Conservation (phyloP, 148 eudicot genomes). For the Rhododendron williamsianum region DNA sequence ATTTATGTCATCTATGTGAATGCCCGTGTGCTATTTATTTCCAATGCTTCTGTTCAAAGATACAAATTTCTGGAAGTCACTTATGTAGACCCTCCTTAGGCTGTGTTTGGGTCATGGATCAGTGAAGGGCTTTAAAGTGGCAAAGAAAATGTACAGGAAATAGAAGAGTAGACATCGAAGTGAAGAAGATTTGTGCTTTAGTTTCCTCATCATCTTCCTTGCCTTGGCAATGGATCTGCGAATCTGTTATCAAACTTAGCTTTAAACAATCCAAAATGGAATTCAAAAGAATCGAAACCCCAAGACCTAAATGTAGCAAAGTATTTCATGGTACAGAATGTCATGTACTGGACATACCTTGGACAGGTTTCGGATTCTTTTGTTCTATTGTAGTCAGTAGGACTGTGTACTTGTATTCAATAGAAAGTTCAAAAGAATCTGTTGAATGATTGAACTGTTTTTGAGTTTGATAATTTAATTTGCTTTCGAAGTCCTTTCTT, state of each 20-base stretch:
- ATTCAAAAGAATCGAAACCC: not conserved
- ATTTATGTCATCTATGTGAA: not conserved
- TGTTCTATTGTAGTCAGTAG: not conserved
- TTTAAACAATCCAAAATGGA: not conserved
- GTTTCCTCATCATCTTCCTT: not conserved
- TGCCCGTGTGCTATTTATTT: slow-evolving; percentile 12
- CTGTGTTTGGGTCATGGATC: not conserved
- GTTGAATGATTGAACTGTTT: slow-evolving; percentile 1
- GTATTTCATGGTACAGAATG: not conserved
- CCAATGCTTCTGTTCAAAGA: not conserved
- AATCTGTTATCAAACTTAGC: not conserved
- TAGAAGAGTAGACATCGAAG: not conserved
- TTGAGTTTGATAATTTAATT: not conserved
- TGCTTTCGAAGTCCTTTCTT: not conserved
- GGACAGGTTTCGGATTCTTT: not conserved
- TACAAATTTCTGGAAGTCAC: not conserved
- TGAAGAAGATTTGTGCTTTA: not conserved
- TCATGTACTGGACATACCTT: not conserved
- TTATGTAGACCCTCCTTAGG: not conserved
- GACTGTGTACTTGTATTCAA: not conserved
- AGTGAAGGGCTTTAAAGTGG: not conserved
- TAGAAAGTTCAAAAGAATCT: not conserved
- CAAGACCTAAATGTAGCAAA: not conserved
- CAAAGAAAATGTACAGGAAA: not conserved
- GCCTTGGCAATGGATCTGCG: not conserved